Evolutionary conservation across 768 basidiomycete species (phyloP).

Genomic region (Tulasnella sp.): DNA sequence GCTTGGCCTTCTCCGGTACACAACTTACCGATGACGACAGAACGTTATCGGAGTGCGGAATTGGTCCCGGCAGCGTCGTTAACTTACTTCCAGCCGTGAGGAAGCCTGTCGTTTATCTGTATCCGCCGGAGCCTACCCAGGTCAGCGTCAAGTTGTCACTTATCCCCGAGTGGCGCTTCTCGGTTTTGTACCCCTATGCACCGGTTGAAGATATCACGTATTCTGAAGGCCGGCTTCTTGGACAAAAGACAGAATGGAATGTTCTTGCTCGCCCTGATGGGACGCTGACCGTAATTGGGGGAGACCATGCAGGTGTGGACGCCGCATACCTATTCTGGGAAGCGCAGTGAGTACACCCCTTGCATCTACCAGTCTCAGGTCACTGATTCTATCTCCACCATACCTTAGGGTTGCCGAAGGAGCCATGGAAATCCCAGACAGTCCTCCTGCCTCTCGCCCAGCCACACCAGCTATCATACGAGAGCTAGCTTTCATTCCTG

Average conservation of each 20-base stretch:
- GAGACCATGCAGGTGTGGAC: constrained; percentile 40
- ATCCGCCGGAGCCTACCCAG: constrained; percentile 41
- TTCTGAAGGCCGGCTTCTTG: neutral
- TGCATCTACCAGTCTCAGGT: neutral
- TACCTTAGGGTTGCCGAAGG: neutral
- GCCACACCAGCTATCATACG: neutral
- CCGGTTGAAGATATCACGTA: neutral
- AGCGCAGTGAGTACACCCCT: neutral
- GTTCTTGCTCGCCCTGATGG: constrained; percentile 44
- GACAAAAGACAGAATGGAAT: constrained; percentile 46
- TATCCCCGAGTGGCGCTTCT: constrained; percentile 45
- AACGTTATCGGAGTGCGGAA: neutral
- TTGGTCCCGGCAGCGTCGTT: neutral
- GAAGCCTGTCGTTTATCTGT: constrained; percentile 49
- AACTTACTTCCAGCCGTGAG: neutral
- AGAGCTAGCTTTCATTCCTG: constrained; percentile 33
- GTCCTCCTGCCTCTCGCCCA: constrained; percentile 30
- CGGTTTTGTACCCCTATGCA: constrained; percentile 44
- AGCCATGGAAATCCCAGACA: neutral
- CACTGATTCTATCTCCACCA: neutral
- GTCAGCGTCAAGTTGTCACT: constrained; percentile 45
- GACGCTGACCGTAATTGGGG: constrained; percentile 41
- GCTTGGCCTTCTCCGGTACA: neutral
- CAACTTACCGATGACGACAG: neutral
- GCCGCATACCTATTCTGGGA: constrained; percentile 33